Percentiles rank a stretch among this genome's conserved stretches.
Conservation (phyloP, 495 filamentous ascomycete genomes). For the Pseudoneurospora amorphoporcata region DNA sequence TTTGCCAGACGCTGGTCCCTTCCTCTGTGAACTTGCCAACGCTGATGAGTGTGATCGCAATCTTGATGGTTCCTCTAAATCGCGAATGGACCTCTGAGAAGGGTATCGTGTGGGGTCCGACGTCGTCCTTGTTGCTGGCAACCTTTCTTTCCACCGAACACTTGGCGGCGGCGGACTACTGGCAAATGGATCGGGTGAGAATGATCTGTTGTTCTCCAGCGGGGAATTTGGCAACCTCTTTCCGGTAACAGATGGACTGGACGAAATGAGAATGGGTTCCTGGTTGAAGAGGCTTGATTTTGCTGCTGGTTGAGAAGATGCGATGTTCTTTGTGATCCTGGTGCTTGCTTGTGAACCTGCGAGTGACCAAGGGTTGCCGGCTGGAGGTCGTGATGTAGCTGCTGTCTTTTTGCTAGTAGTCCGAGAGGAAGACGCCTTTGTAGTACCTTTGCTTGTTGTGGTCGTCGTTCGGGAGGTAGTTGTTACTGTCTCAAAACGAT, state of each 20-base stretch:
- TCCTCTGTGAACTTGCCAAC: not conserved
- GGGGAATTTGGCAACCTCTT: slow-evolving; percentile 4
- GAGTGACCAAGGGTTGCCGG: slow-evolving; percentile 34
- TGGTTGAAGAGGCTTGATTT: not conserved
- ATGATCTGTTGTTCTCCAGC: not conserved
- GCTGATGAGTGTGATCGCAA: not conserved
- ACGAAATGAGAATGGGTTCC: slow-evolving; percentile 33
- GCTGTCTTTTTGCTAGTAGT: slow-evolving; percentile 7
- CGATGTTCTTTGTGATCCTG: slow-evolving; percentile 16
- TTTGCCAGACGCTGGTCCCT: slow-evolving; percentile 1
- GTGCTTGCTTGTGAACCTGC: slow-evolving; percentile 29
- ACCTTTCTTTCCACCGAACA: not conserved
- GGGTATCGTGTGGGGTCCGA: not conserved
- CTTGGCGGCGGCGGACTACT: slow-evolving; percentile 2
- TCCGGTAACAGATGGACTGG: slow-evolving; percentile 26
- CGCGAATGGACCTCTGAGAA: not conserved
- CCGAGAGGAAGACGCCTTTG: not conserved
- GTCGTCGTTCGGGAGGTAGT: not conserved
- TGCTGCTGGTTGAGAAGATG: slow-evolving; percentile 3
- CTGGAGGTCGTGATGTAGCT: slow-evolving; percentile 4
- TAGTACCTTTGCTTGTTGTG: not conserved
- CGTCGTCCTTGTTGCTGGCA: not conserved
- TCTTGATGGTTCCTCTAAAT: not conserved
- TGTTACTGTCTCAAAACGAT: not conserved
- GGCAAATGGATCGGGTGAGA: slow-evolving; percentile 32